Conservation (phyloP, 2,329 filamentous ascomycete genomes). For the Microcyclospora tardicrescens region DNA sequence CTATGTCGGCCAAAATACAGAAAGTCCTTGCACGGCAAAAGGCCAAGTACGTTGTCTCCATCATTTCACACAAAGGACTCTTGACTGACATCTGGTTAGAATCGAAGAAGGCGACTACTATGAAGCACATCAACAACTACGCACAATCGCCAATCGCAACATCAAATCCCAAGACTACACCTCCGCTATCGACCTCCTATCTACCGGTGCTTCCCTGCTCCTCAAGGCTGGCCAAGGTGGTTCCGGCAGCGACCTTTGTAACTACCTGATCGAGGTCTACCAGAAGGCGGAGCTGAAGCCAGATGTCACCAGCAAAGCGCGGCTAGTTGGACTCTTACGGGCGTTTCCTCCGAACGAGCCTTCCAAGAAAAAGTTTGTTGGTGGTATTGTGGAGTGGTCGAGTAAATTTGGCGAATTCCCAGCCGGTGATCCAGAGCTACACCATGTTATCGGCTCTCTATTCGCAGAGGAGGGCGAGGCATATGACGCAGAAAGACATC, state of each 20-base stretch:
- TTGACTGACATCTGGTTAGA: slow-evolving; percentile 31
- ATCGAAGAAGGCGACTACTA: slow-evolving; percentile 89
- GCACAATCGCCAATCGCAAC: slow-evolving; percentile 87
- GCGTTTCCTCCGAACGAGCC: slow-evolving; percentile 75
- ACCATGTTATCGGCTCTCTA: slow-evolving; percentile 77
- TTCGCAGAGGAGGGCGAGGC: slow-evolving; percentile 88
- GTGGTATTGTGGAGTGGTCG: slow-evolving; percentile 82
- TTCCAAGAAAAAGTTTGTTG: slow-evolving; percentile 82
- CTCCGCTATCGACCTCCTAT: slow-evolving; percentile 77
- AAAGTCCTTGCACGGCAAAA: slow-evolving; percentile 66
- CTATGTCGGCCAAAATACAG: slow-evolving; percentile 43
- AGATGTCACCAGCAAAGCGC: slow-evolving; percentile 58
- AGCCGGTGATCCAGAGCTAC: slow-evolving; percentile 83
- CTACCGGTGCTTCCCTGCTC: slow-evolving; percentile 69
- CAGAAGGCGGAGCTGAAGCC: slow-evolving; percentile 70
- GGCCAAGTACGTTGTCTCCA: slow-evolving; percentile 45
- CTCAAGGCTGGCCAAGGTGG: slow-evolving; percentile 88
- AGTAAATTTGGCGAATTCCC: slow-evolving; percentile 74
- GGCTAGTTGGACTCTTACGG: slow-evolving; percentile 64
- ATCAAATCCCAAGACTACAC: slow-evolving; percentile 75
- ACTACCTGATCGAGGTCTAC: slow-evolving; percentile 83
- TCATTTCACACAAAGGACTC: background rate
- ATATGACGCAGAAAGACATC: slow-evolving; percentile 85
- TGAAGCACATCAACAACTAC: slow-evolving; percentile 96
- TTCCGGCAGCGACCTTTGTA: slow-evolving; percentile 77